Evolutionary conservation across 371 early-diverging fungal genomes (phyloP).

Genomic region (Mortierella sp.): DNA sequence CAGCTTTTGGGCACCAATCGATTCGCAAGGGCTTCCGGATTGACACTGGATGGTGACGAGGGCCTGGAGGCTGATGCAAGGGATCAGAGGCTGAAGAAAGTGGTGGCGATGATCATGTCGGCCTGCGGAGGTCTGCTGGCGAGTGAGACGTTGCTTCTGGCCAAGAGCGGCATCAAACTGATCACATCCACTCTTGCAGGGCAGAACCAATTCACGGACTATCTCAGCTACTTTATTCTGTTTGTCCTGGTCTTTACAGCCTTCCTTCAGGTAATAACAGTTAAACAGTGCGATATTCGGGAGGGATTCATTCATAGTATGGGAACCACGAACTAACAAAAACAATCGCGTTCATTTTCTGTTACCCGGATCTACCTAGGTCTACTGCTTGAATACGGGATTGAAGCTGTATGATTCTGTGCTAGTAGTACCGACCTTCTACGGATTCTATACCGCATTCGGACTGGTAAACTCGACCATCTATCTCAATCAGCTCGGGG

Average conservation of each 20-base stretch:
- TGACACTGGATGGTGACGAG: slow-evolving; percentile 39
- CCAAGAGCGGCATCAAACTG: slow-evolving; percentile 74
- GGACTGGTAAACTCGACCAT: slow-evolving; percentile 75
- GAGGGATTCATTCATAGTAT: background rate
- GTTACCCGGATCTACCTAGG: slow-evolving; percentile 39
- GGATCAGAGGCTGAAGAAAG: slow-evolving; percentile 56
- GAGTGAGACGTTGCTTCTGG: slow-evolving; percentile 72
- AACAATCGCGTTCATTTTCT: background rate
- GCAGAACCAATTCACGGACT: slow-evolving; percentile 72
- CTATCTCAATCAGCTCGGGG: slow-evolving; percentile 67
- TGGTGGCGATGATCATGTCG: slow-evolving; percentile 72
- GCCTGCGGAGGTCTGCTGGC: slow-evolving; percentile 73
- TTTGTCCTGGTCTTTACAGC: slow-evolving; percentile 68
- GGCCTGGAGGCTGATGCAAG: slow-evolving; percentile 27
- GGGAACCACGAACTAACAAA: too few relatives aligned
- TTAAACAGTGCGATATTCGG: background rate
- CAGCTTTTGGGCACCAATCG: slow-evolving; percentile 40
- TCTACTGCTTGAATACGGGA: slow-evolving; percentile 76
- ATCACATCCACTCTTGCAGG: slow-evolving; percentile 65
- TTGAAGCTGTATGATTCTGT: slow-evolving; percentile 74
- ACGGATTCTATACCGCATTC: slow-evolving; percentile 74
- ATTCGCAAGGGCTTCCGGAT: slow-evolving; percentile 38
- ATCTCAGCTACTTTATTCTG: slow-evolving; percentile 68
- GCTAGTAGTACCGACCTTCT: slow-evolving; percentile 78
- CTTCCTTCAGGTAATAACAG: slow-evolving; percentile 63